Evolutionary conservation across 2,329 filamentous ascomycete genomes (phyloP).

Genomic region (Pseudogymnoascus sp.): DNA sequence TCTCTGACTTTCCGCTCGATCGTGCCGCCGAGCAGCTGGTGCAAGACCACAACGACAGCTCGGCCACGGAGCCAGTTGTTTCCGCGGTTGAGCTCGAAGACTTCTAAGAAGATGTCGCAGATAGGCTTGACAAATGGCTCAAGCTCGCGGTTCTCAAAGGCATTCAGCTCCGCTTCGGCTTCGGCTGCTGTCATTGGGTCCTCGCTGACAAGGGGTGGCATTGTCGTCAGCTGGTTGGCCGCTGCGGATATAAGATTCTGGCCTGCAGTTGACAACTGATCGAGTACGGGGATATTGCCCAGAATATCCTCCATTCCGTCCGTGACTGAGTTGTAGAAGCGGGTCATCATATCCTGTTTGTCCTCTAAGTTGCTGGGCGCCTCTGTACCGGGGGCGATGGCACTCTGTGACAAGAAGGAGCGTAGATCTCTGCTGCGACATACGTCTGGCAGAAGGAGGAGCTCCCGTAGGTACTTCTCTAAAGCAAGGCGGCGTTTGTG

Average conservation of each 20-base stretch:
- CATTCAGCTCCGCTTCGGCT: slow-evolving; percentile 87
- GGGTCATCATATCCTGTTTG: slow-evolving; percentile 82
- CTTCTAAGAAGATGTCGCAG: slow-evolving; percentile 92
- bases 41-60: slow-evolving; percentile 90
- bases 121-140: slow-evolving; percentile 98
- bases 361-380: slow-evolving; percentile 48
- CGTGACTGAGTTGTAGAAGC: slow-evolving; percentile 92
- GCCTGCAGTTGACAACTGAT: slow-evolving; percentile 86
- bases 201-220: slow-evolving; percentile 45
- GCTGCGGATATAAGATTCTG: slow-evolving; percentile 82
- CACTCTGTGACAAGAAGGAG: slow-evolving; percentile 85
- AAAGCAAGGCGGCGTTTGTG: slow-evolving; percentile 78
- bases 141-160: slow-evolving; percentile 81
- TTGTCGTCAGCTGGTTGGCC: slow-evolving; percentile 53
- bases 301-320: slow-evolving; percentile 98
- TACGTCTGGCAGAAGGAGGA: slow-evolving; percentile 82
- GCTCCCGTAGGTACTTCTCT: slow-evolving; percentile 74
- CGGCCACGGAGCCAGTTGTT: slow-evolving; percentile 96
- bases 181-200: slow-evolving; percentile 55
- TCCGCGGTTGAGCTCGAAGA: slow-evolving; percentile 87
- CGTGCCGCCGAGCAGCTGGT: slow-evolving; percentile 90
- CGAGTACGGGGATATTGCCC: slow-evolving; percentile 89
- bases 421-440: slow-evolving; percentile 89
- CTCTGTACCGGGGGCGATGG: slow-evolving; percentile 58
- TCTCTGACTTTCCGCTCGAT: slow-evolving; percentile 95